Percentiles rank a stretch among this genome's conserved stretches.
phyloP scores from a whole-genome alignment of 148 eudicot genomes.

The Rhododendron ovatum region DNA sequence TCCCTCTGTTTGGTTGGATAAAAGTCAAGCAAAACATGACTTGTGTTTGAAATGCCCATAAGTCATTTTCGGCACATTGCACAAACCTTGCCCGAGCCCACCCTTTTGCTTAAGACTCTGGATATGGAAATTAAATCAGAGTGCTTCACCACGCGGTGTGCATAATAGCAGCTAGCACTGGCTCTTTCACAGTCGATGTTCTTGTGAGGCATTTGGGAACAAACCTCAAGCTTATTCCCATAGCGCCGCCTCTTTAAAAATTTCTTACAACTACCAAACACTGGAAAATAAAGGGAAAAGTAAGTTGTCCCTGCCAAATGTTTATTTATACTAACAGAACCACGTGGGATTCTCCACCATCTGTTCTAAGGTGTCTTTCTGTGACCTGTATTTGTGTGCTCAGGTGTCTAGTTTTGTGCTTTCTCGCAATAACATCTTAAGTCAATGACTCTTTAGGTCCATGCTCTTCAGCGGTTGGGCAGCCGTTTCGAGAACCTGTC shows the following conservation, averaged over 20 bases:
- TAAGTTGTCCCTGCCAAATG: background rate
- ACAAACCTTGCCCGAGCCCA: no score
- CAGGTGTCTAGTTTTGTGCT: background rate
- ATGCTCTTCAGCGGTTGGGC: constrained; percentile 88
- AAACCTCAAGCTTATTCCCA: background rate
- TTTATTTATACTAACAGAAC: background rate
- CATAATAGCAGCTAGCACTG: background rate
- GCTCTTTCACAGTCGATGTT: background rate
- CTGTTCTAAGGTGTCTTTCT: constrained; percentile 4
- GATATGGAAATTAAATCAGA: background rate
- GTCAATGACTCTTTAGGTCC: constrained; percentile 49
- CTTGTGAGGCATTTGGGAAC: background rate
- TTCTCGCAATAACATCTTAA: background rate
- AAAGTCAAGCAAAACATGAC: background rate
- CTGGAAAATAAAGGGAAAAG: background rate
- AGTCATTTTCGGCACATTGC: background rate
- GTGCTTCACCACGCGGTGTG: background rate
- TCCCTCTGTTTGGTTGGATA: background rate
- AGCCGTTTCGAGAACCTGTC: constrained; percentile 86
- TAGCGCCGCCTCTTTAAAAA: background rate
- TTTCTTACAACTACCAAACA: background rate
- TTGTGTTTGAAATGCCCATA: background rate
- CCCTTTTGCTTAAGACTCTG: no score
- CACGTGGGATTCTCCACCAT: background rate
- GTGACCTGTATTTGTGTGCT: constrained; percentile 1